These are phyloP conservation scores for Pythium graminicola DNA, from an alignment of 352 stramenopile genomes.

Conservation along the genomic window DNA sequence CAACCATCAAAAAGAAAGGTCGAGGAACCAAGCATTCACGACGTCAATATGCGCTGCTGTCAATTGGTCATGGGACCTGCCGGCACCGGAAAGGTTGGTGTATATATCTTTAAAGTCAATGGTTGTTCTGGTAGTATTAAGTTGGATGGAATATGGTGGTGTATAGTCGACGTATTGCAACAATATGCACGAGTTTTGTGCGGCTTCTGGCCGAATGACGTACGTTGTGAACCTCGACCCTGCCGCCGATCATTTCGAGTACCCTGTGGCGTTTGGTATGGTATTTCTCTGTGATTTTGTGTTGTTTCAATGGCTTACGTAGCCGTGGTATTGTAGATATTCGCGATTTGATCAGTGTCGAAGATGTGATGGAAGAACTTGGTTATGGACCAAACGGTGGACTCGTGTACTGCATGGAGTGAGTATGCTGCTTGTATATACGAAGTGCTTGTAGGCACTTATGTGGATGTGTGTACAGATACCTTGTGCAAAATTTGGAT, in stretches of 20 bases:
- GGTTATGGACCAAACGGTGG: constrained; percentile 97
- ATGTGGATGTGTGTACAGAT: constrained; percentile 33
- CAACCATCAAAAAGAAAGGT: constrained; percentile 8
- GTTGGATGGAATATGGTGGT: neutral
- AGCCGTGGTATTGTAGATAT: constrained; percentile 83
- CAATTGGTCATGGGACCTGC: constrained; percentile 90
- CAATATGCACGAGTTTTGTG: constrained; percentile 91
- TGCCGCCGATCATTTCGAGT: constrained; percentile 88
- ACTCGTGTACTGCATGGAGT: constrained; percentile 99
- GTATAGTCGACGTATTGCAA: constrained; percentile 89
- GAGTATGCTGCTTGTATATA: too few species aligned
- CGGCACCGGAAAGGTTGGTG: constrained; percentile 82
- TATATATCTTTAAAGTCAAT: neutral
- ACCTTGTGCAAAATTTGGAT: constrained; percentile 91
- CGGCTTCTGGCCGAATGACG: constrained; percentile 76
- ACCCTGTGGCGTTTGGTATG: constrained; percentile 81
- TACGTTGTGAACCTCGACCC: constrained; percentile 97
- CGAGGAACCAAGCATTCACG: neutral
- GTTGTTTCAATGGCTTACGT: too few species aligned
- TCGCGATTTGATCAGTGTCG: constrained; percentile 93
- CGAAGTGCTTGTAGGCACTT: too few species aligned
- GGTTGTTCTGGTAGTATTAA: neutral
- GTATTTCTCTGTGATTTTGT: neutral
- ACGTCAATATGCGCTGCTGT: constrained; percentile 69
- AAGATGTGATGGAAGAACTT: constrained; percentile 97